phyloP scores from a whole-genome alignment of 768 basidiomycete species.

The Pholiota microspora region DNA sequence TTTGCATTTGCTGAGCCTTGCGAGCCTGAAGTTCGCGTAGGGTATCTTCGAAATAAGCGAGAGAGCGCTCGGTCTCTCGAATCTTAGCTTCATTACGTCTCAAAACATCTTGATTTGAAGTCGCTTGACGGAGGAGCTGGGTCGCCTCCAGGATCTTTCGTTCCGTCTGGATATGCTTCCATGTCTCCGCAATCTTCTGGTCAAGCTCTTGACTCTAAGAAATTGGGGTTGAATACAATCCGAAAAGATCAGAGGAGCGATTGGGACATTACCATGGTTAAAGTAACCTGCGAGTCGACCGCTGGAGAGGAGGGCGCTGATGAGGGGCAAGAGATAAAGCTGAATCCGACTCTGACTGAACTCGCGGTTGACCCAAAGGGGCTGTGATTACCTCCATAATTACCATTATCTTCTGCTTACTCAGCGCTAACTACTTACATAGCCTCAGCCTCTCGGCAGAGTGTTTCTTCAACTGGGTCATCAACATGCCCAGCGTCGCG shows the following conservation, averaged over 20 bases:
- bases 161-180: conserved; percentile 88
- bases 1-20: conserved; percentile 62
- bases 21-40: conserved; percentile 79
- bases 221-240: conserved; percentile 16
- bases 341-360: conserved; percentile 26
- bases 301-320: conserved; percentile 25
- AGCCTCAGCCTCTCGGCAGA: conserved; percentile 3
- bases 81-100: conserved; percentile 81
- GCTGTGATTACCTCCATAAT: conserved; percentile 24
- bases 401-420: conserved; percentile 11
- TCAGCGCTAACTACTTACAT: conserved; percentile 11
- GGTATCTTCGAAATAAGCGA: conserved; percentile 86
- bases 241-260: conserved; percentile 14
- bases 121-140: conserved; percentile 75
- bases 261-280: conserved; percentile 25
- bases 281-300: conserved; percentile 20
- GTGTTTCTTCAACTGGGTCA: neutral
- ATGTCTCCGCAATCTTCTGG: conserved; percentile 91
- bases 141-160: conserved; percentile 90
- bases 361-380: conserved; percentile 25
- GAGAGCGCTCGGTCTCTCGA: conserved; percentile 78
- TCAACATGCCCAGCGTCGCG: conserved; percentile 30
- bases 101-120: conserved; percentile 83
- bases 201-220: conserved; percentile 66
- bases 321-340: conserved; percentile 27